Conservation (phyloP, 2,329 filamentous ascomycete species). For the Xylogone sp. region DNA sequence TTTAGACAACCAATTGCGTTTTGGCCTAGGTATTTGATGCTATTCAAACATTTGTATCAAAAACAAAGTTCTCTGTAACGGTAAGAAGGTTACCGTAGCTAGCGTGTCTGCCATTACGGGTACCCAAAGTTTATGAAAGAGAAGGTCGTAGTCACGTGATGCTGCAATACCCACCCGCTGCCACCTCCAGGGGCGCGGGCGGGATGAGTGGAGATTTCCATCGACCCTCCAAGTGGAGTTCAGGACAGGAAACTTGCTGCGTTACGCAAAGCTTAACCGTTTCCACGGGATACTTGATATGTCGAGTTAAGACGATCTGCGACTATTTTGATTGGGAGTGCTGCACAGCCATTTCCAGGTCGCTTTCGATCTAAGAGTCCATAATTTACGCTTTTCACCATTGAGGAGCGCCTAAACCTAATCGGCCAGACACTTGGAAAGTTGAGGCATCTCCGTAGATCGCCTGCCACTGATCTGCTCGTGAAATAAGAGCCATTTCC, state of each 20-base stretch:
- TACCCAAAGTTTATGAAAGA: too few species aligned
- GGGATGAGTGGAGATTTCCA: neutral
- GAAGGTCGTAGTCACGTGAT: too few species aligned
- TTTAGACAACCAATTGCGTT: constrained; percentile 14
- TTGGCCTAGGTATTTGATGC: neutral
- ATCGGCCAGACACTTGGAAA: too few species aligned
- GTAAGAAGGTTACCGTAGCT: neutral
- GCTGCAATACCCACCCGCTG: too few species aligned
- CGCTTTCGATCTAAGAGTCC: too few species aligned
- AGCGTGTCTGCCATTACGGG: too few species aligned
- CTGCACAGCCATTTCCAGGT: too few species aligned
- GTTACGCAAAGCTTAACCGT: neutral
- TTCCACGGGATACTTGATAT: neutral
- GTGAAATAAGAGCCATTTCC: neutral
- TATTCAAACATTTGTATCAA: neutral
- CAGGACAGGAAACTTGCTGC: neutral
- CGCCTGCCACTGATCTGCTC: neutral
- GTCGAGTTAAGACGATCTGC: neutral
- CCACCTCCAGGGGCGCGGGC: neutral
- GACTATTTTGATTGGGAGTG: too few species aligned
- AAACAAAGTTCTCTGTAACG: neutral
- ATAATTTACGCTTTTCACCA: too few species aligned
- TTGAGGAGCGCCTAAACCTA: neutral
- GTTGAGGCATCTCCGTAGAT: neutral
- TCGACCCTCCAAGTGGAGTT: neutral